These are phyloP conservation scores for Rubia balearica DNA, from an alignment of 305 asterid genomes.

Conservation along the genomic window DNA sequence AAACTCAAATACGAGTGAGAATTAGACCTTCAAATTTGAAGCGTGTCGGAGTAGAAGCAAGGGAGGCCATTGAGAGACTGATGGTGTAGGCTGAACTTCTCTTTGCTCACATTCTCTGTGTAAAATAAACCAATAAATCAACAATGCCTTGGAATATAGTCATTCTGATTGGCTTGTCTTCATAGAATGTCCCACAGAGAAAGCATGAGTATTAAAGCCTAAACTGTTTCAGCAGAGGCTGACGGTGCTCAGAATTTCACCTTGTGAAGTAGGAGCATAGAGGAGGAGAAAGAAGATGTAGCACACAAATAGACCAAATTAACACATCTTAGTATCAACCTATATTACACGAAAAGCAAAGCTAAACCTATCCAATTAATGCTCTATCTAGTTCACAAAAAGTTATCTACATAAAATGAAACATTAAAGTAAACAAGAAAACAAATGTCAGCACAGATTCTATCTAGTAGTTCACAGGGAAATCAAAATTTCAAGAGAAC, in stretches of 20 bases:
- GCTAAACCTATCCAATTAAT: neutral
- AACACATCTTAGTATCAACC: neutral
- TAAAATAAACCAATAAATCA: too few relatives aligned
- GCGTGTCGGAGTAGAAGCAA: conserved; percentile 70
- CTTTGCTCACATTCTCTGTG: too few relatives aligned
- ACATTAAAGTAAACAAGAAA: neutral
- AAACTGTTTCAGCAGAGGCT: neutral
- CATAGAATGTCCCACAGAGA: neutral
- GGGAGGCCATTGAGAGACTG: conserved; percentile 93
- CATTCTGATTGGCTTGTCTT: neutral
- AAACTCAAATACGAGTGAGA: neutral
- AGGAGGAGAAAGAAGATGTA: neutral
- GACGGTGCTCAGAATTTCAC: neutral
- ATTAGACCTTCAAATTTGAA: conserved; percentile 44
- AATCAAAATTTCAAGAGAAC: too few relatives aligned
- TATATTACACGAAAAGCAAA: neutral
- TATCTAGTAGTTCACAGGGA: too few relatives aligned
- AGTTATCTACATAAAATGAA: neutral
- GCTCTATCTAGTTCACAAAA: neutral
- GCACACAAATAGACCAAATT: neutral
- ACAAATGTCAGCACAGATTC: too few relatives aligned
- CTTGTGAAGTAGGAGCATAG: neutral
- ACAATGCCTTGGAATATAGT: neutral
- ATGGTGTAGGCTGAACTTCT: conserved; percentile 36
- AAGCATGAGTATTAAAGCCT: neutral